Evolutionary conservation across 2,329 filamentous ascomycete genomes (phyloP).

Genomic region (Aspergillus fischeri): DNA sequence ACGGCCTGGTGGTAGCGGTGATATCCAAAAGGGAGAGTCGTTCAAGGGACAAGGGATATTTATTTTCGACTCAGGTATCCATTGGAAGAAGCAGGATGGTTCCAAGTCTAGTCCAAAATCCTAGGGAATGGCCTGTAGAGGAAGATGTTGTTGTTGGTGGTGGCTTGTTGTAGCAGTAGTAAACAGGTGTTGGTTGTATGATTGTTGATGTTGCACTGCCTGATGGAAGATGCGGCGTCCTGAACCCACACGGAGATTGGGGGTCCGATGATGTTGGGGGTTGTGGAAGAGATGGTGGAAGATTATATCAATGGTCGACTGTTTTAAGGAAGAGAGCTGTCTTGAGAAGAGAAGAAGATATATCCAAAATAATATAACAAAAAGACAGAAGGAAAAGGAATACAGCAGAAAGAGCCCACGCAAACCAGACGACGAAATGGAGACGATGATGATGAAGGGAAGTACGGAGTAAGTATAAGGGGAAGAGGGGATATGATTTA

Average conservation of each 20-base stretch:
- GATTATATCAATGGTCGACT: conserved; percentile 6
- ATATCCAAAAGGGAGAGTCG: conserved; percentile 4
- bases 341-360: conserved; percentile 13
- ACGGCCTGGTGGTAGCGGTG: neutral
- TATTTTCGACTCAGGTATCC: conserved; percentile 16
- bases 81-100: conserved; percentile 15
- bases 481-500: neutral
- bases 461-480: neutral
- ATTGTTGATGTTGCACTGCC: neutral
- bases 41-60: conserved; percentile 9
- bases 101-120: conserved; percentile 7
- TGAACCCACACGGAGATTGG: neutral
- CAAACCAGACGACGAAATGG: neutral
- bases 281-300: conserved; percentile 6
- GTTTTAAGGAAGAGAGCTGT: conserved; percentile 9
- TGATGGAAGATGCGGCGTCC: neutral
- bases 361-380: conserved; percentile 8
- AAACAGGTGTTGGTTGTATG: neutral
- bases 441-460: neutral
- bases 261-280: neutral
- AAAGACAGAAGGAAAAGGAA: conserved; percentile 7
- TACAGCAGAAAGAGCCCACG: conserved; percentile 2
- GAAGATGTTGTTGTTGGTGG: neutral
- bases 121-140: conserved; percentile 11
- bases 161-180: neutral